Percentiles rank a stretch among this genome's conserved stretches.
phyloP scores from a whole-genome alignment of 176 grass and related monocot species.

The Oryza punctata region DNA sequence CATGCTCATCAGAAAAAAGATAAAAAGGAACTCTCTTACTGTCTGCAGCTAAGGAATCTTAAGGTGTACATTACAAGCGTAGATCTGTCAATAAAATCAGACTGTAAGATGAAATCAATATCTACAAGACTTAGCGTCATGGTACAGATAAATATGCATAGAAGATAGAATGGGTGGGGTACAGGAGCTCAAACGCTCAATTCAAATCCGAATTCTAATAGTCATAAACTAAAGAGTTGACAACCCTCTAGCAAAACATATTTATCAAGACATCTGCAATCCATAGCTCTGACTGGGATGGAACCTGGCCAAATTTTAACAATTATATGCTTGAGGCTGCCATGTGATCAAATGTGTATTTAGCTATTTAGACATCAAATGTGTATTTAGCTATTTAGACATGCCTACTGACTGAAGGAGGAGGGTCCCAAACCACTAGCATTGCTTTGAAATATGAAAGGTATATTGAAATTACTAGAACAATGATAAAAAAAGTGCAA shows the following conservation, averaged over 20 bases:
- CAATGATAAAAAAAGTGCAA: constrained; percentile 27
- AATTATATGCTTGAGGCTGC: background rate
- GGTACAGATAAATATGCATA: background rate
- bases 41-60: background rate
- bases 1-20: constrained; percentile 19
- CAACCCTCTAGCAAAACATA: background rate
- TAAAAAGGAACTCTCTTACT: background rate
- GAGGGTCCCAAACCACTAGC: background rate
- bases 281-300: background rate
- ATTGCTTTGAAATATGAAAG: constrained; percentile 1
- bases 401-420: constrained; percentile 20
- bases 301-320: background rate
- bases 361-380: background rate
- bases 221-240: background rate
- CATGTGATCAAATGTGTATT: background rate
- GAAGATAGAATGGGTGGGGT: background rate
- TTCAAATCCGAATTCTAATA: background rate
- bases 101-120: background rate
- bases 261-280: background rate
- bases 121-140: background rate
- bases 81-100: background rate
- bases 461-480: constrained; percentile 28
- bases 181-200: background rate
- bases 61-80: background rate
- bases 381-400: background rate